Percentiles rank a stretch among this genome's conserved stretches.
phyloP scores from a whole-genome alignment of 768 basidiomycete genomes.

The Leccinum uliginosum region DNA sequence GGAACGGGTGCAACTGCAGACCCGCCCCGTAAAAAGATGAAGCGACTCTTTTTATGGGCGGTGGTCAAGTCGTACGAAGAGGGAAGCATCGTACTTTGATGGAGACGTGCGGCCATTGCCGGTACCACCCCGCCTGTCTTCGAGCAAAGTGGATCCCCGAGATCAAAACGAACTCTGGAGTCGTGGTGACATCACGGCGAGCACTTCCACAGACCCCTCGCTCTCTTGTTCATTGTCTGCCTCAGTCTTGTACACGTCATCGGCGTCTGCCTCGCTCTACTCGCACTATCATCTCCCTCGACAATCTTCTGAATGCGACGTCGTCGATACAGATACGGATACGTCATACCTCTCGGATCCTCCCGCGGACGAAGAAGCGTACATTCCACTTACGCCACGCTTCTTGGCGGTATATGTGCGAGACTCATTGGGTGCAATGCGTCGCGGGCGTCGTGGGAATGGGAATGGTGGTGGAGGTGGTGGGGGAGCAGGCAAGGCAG shows the following conservation, averaged over 20 bases:
- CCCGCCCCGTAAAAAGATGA: conserved; percentile 45
- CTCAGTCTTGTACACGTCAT: conserved; percentile 24
- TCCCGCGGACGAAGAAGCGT: conserved; percentile 50
- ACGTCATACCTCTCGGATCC: conserved; percentile 57
- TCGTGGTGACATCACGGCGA: conserved; percentile 12
- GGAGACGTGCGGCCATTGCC: conserved; percentile 46
- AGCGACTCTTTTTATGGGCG: conserved; percentile 64
- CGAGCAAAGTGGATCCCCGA: not conserved
- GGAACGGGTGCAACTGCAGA: not conserved
- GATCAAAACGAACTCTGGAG: conserved; percentile 47
- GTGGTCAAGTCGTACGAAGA: conserved; percentile 62
- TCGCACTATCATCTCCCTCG: conserved; percentile 25
- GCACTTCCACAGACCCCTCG: conserved; percentile 20
- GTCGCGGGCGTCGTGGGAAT: conserved; percentile 2
- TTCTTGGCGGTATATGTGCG: conserved; percentile 48
- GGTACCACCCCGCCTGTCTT: conserved; percentile 8
- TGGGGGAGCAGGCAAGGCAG: not conserved
- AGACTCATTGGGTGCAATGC: conserved; percentile 38
- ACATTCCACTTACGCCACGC: conserved; percentile 53
- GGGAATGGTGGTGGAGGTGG: conserved; percentile 7
- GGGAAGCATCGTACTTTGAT: conserved; percentile 71
- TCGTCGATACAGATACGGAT: conserved; percentile 36
- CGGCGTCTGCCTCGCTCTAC: conserved; percentile 20
- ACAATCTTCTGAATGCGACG: not conserved
- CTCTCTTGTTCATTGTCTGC: conserved; percentile 20